Evolutionary conservation across 2,329 filamentous ascomycete genomes (phyloP), one percentile per base, ranked within the genome.

Genomic region (Pseudogymnoascus sp.): DNA sequence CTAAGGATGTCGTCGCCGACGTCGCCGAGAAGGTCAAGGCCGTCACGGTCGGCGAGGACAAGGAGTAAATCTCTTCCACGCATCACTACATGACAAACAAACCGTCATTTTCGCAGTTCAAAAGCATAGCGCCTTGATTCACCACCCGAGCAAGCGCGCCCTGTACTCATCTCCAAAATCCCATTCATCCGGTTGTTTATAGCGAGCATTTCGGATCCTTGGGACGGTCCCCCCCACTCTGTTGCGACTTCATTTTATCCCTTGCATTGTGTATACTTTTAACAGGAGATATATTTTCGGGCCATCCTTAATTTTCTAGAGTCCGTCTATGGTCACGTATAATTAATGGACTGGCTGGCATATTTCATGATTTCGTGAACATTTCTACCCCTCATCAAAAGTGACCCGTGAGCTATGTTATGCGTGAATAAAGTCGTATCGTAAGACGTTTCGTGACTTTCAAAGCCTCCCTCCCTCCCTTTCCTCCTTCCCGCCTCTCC

Each of bases 1-100:
- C 65, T 11, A 79, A 84, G 69, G 81, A 84, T 63, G 83, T 78
- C n/a, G 79, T 74, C 21, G 77, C 77, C 3, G 84, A 87, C 69
- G 84, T 78, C 26, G 74, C 79, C 17, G 81, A 82, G 61, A 84
- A 86, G 65, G 74, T 88, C 62, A 77, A 86, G 74, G 80, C 83
- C 68, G 79, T 83, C 58, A 79, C 78, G 59, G 72, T 88, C 8
- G 57, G 57, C 40, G 85, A 87, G 72, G 84, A 86, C 66, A 75
- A 75, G 66, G 74, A 65, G 63, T 69, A 71, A 62, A 63, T 31
- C 6, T 41, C 39, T 8, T 36, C 11, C 47, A 15, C 1, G n/a
- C 44, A 31, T 15, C 9, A 54, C n/a, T 15, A 21, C 47, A 54
- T 31, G 44, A 13, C 44, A 31, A 31, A 11, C 24, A 54, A 21